Base-by-base conservation (phyloP, 345 rosid species). In the Eucalyptus rudis region DNA sequence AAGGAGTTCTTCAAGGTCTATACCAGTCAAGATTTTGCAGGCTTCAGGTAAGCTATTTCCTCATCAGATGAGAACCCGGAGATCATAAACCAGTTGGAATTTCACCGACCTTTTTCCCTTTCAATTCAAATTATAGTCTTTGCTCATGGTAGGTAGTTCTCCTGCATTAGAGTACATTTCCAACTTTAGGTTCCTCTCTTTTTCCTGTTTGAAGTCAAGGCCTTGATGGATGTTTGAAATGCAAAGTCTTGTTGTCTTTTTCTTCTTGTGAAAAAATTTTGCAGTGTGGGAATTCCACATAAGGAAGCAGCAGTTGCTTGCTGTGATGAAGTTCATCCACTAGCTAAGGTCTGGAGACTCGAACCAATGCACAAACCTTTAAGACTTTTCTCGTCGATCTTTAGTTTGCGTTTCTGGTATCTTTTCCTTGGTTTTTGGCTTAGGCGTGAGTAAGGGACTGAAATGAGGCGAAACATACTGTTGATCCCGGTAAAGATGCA, bases 241-340 rank as follows among this genome's bases (percentile, higher is more conserved):
- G 83, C 83, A 40, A 40, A 76, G 83, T 36, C 83, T 76, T 76
- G 29, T 36, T 76, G 83, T 40, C 86, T 84, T 24, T 88, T 22
- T 44, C 27, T 52, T 40, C 62, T 8, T 20, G 52, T 52, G 88
- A 76, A 71, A 71, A 36, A 10, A 2, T 80, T 86, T n/a, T 88
- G 89, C 44, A 94, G 96, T 88, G 95, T 94, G 36, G 96, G 96
- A 51, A 88, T 93, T 86, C 94, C 94, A 40, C 92, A 93, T 90
- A 93, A 93, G 91, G 94, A 93, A 91, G 94, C 93, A 81, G 93
- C 90, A 29, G 64, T 88, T 86, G 90, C 91, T 90, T 91, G 90
- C 52, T 93, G 94, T 54, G 92, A 93, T 84, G 94, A 93, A 93
- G 91, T 93, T 84, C 93, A 91, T 89, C 94, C 93, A 40, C 93